Evolutionary conservation across 225 moss, liverwort and hornwort species (phyloP), one percentile per base, ranked within the genome.

Genomic region (Takakia lepidozioides): DNA sequence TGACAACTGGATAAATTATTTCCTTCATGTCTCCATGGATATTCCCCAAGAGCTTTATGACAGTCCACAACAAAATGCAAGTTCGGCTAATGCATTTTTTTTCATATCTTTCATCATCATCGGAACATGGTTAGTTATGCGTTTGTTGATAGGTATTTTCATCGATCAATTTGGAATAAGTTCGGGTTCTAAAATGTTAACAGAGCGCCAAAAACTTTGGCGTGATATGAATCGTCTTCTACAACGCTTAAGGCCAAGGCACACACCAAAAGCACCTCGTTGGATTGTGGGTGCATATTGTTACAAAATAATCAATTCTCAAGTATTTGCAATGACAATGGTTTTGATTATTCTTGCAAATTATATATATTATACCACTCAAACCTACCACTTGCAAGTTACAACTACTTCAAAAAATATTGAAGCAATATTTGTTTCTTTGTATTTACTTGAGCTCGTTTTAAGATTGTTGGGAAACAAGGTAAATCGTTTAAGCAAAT

Each of bases 151-250:
- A 25, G 90, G 95, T 13, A 68, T 90, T 3, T 95, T 95, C 32
- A 84, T 90, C 42, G 95, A 95, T 68, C 95, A 95, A 48, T 95
- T 95, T 60, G 89, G 95, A 0, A 70, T 90, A 3, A 82, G 87
- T 22, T 95, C 89, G 0, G 95, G 95, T 46, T 68, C 90, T 5
- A 95, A 95, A 47, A 55, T 95, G 27, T 65, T 95, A 19, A 90
- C 90, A 0, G 84, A 90, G 42, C 74, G 84, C 5, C 90, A 95
- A 56, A 84, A 90, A 48, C 51, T 95, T 28, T 95, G 89, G 90
- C 55, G 95, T 29, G 95, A 95, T 35, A 90, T 86, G 64, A 95
- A 95, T 51, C 74, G 95, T n/a, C 71, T 95, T 46, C 82, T 68
- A n/a, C 95, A 90, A 56, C 74, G 84, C 52, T 66, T 95, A 2